A percentile compares a stretch with the other conserved stretches of the same genome.
These are phyloP conservation scores for Fusarium sp. DNA, from an alignment of 2,329 filamentous ascomycete genomes.

Conservation along the genomic window DNA sequence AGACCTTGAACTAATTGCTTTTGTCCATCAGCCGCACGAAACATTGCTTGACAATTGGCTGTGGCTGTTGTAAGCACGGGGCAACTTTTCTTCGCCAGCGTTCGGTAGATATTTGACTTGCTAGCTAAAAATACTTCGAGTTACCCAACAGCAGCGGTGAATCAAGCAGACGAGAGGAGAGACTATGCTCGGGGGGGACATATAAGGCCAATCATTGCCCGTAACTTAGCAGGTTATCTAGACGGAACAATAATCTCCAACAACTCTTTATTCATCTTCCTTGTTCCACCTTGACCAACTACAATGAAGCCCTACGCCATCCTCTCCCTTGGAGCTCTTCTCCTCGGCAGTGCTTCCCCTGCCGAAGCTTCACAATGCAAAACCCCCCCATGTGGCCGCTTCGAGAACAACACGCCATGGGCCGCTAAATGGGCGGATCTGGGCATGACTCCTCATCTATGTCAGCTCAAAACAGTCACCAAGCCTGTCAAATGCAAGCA, in stretches of 20 bases:
- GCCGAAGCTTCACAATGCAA: conserved; percentile 4
- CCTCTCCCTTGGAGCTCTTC: not conserved
- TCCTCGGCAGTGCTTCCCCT: not conserved
- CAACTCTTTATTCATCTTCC: not conserved
- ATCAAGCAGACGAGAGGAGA: not conserved
- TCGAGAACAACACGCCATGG: conserved; percentile 18
- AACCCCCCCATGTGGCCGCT: not conserved
- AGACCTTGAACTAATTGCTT: not conserved
- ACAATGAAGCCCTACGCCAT: conserved; percentile 3
- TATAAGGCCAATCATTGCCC: not conserved
- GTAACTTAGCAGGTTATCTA: not conserved
- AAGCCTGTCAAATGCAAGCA: conserved; percentile 7
- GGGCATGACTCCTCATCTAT: not conserved
- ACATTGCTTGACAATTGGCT: not conserved
- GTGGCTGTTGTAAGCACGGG: conserved; percentile 3
- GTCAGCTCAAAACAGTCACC: not conserved
- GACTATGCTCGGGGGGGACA: too few species aligned
- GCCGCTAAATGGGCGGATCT: not conserved
- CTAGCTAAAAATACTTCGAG: not conserved
- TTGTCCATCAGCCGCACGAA: conserved; percentile 2
- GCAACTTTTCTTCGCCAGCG: not conserved
- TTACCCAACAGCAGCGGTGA: not conserved
- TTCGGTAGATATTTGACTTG: not conserved
- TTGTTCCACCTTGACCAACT: too few species aligned
- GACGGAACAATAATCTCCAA: not conserved